These are phyloP conservation scores for Kregervanrija pseudodelftensis DNA, from an alignment of 805 yeast genomes.

Conservation along the genomic window DNA sequence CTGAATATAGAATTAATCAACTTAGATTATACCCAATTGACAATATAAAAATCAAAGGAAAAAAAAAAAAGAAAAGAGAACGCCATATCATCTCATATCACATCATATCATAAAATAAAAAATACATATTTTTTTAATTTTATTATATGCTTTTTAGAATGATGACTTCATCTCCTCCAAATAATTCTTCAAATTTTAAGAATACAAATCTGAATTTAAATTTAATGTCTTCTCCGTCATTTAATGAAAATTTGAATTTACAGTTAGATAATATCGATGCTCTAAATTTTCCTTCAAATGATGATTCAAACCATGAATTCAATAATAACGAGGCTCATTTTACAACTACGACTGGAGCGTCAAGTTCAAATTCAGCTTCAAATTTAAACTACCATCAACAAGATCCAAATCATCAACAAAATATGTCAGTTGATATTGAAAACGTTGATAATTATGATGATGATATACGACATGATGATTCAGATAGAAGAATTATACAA, in stretches of 20 bases:
- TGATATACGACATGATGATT: no score
- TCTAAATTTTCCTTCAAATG: conserved; percentile 4
- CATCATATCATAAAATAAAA: neutral
- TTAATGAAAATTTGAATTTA: conserved; percentile 13
- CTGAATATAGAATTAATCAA: no score
- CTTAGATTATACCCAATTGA: no score
- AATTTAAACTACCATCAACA: no score
- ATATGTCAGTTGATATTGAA: no score
- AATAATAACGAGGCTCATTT: conserved; percentile 5
- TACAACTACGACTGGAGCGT: conserved; percentile 3
- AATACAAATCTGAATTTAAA: conserved; percentile 10
- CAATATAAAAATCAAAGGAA: no score
- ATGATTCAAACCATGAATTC: conserved; percentile 1
- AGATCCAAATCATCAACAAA: no score
- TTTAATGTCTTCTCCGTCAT: conserved; percentile 20
- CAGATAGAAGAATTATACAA: neutral
- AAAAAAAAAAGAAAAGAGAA: no score
- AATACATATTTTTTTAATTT: neutral
- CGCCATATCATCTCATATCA: neutral
- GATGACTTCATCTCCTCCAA: conserved; percentile 32
- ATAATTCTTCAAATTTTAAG: conserved; percentile 15
- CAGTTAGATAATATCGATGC: conserved; percentile 14
- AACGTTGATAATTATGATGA: no score
- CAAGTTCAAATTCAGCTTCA: conserved; percentile 1
- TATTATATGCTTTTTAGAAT: conserved; percentile 9